phyloP scores from a whole-genome alignment of 2,329 filamentous ascomycete species.

The Aspergillus aculeatinus region DNA sequence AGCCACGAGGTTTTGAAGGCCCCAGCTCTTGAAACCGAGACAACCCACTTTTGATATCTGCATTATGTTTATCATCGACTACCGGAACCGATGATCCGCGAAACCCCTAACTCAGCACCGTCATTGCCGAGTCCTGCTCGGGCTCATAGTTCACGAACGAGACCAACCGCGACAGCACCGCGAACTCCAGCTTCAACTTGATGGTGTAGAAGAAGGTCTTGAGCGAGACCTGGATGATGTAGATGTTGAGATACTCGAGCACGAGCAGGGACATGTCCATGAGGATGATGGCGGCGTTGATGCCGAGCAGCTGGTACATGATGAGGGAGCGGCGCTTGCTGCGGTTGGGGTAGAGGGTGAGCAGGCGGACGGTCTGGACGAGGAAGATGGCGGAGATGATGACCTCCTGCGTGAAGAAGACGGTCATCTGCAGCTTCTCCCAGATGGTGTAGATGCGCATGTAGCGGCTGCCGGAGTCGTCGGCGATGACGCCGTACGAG shows the following conservation, averaged over 20 bases:
- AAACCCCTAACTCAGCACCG: background rate
- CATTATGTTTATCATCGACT: too few species aligned
- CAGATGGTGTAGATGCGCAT: conserved; percentile 41
- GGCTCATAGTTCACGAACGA: conserved; percentile 6
- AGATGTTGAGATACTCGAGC: conserved; percentile 43
- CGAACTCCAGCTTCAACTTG: conserved; percentile 51
- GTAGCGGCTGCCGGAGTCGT: conserved; percentile 11
- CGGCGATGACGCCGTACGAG: conserved; percentile 44
- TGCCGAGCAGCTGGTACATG: conserved; percentile 48
- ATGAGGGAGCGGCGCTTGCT: conserved; percentile 38
- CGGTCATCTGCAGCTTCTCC: conserved; percentile 42
- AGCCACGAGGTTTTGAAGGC: too few species aligned
- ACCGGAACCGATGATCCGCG: too few species aligned
- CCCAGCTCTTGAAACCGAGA: too few species aligned
- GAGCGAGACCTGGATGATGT: conserved; percentile 44
- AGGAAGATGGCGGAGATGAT: conserved; percentile 51
- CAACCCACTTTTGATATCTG: too few species aligned
- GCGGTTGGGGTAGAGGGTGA: conserved; percentile 32
- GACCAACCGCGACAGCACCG: conserved; percentile 4
- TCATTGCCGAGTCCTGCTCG: background rate
- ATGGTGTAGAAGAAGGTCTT: conserved; percentile 49
- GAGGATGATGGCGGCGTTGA: conserved; percentile 48
- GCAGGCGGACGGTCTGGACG: conserved; percentile 49
- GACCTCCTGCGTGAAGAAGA: conserved; percentile 45
- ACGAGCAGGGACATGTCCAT: conserved; percentile 45